phyloP scores from a whole-genome alignment of 192 early-diverging fungal species.

The Radiomyces spectabilis region DNA sequence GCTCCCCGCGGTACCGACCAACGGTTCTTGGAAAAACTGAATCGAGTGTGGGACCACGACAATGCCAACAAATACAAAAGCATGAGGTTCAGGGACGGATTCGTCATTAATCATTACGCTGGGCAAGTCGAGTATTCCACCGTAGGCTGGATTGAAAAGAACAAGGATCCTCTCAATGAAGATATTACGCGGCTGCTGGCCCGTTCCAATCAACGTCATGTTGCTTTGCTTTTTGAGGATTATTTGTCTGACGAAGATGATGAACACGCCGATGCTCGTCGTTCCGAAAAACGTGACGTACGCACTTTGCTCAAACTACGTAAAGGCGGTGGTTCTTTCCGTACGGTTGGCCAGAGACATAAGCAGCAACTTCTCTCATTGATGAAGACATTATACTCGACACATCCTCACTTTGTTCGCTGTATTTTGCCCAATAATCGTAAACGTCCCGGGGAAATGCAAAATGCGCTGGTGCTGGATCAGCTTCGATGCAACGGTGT shows the following conservation, averaged over 20 bases:
- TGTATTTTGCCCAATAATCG: constrained; percentile 95
- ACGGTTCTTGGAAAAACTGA: constrained; percentile 89
- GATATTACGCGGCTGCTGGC: constrained; percentile 84
- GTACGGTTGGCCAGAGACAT: constrained; percentile 90
- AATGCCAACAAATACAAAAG: constrained; percentile 83
- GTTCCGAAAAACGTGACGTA: too few relatives aligned
- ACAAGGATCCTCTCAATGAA: constrained; percentile 96
- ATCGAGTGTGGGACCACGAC: constrained; percentile 77
- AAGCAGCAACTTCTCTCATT: constrained; percentile 87
- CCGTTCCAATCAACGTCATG: constrained; percentile 69
- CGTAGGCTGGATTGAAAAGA: constrained; percentile 93
- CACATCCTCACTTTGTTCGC: constrained; percentile 96
- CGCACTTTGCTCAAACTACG: constrained; percentile 29
- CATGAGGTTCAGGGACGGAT: constrained; percentile 81
- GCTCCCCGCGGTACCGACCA: constrained; percentile 93
- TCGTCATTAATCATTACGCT: constrained; percentile 91
- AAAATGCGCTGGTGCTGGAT: constrained; percentile 81
- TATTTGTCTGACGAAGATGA: constrained; percentile 56
- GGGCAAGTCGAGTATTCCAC: constrained; percentile 91
- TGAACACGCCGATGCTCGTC: constrained; percentile 6
- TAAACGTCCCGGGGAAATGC: constrained; percentile 77
- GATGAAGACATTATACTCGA: constrained; percentile 84
- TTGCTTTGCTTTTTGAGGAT: constrained; percentile 79
- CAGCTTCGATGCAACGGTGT: constrained; percentile 97
- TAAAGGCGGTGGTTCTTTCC: constrained; percentile 81